Evolutionary conservation across 2,329 filamentous ascomycete species (phyloP).

Genomic region (Cladorrhinum sp.): DNA sequence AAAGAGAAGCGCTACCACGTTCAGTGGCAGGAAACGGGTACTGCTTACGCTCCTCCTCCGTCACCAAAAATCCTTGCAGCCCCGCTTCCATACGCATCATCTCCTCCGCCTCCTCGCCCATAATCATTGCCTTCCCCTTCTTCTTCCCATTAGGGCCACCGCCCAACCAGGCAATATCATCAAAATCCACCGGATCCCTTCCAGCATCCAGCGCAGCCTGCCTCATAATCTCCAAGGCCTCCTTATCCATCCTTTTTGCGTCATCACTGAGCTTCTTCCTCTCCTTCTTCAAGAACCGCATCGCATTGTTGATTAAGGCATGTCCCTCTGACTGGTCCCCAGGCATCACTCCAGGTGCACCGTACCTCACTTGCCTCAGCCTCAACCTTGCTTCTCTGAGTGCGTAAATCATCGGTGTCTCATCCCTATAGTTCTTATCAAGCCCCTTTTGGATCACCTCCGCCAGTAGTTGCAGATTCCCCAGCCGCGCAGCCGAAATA

Average conservation of each 20-base stretch:
- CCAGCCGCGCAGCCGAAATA: conserved; percentile 25
- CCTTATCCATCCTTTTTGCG: conserved; percentile 23
- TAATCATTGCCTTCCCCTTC: not conserved
- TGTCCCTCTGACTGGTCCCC: not conserved
- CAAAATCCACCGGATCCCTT: conserved; percentile 24
- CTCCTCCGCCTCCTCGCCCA: too few relatives aligned
- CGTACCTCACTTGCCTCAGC: not conserved
- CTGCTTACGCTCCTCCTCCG: not conserved
- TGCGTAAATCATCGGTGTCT: not conserved
- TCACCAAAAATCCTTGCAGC: not conserved
- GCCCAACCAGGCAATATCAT: conserved; percentile 22
- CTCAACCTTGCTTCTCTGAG: not conserved
- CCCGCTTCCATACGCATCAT: not conserved
- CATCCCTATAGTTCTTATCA: not conserved
- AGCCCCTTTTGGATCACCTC: conserved; percentile 21
- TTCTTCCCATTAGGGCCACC: not conserved
- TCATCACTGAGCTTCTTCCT: conserved; percentile 23
- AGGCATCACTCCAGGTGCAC: not conserved
- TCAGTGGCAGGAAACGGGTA: too few relatives aligned
- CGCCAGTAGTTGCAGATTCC: conserved; percentile 30
- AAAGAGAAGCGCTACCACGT: not conserved
- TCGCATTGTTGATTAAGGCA: not conserved
- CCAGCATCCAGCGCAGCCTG: conserved; percentile 31
- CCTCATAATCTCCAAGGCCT: conserved; percentile 32
- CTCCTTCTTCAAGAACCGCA: conserved; percentile 12